These are phyloP conservation scores for Eucalyptus lansdowneana DNA, from an alignment of 345 rosid species.

Conservation along the genomic window DNA sequence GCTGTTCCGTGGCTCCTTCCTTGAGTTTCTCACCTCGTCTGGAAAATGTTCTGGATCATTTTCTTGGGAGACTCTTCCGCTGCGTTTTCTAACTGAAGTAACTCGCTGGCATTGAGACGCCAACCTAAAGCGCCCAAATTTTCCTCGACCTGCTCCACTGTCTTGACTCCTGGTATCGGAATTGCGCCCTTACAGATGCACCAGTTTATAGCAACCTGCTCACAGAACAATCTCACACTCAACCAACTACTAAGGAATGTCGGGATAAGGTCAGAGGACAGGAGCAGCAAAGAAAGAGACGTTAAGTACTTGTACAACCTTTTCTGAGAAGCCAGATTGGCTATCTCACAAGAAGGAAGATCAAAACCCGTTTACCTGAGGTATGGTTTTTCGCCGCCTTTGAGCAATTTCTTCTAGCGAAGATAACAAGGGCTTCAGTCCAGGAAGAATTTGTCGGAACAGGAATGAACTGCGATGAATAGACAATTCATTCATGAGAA, in stretches of 20 bases:
- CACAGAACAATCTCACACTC: not conserved
- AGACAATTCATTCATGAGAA: not conserved
- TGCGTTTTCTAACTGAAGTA: conserved; percentile 64
- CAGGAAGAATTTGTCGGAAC: conserved; percentile 80
- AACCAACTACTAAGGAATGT: not conserved
- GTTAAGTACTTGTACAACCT: not conserved
- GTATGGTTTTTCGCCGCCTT: conserved; percentile 50
- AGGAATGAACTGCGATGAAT: conserved; percentile 41
- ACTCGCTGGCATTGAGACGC: conserved; percentile 52
- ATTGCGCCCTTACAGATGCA: conserved; percentile 81
- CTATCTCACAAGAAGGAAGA: not conserved
- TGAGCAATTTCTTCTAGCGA: conserved; percentile 38
- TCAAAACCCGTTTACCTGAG: conserved; percentile 28
- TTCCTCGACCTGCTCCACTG: conserved; percentile 59
- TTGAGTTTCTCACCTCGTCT: conserved; percentile 32
- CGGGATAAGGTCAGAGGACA: not conserved
- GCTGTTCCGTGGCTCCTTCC: not conserved
- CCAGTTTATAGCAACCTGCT: conserved; percentile 87
- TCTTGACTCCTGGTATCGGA: conserved; percentile 86
- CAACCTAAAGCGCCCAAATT: conserved; percentile 85
- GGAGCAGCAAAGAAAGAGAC: not conserved
- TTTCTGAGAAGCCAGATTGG: not conserved
- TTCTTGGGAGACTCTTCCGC: conserved; percentile 50
- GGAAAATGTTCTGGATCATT: conserved; percentile 87
- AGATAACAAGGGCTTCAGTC: conserved; percentile 50